Evolutionary conservation across 345 rosid species (phyloP), one percentile per base, ranked within the genome.

Genomic region (Heritiera fomes): DNA sequence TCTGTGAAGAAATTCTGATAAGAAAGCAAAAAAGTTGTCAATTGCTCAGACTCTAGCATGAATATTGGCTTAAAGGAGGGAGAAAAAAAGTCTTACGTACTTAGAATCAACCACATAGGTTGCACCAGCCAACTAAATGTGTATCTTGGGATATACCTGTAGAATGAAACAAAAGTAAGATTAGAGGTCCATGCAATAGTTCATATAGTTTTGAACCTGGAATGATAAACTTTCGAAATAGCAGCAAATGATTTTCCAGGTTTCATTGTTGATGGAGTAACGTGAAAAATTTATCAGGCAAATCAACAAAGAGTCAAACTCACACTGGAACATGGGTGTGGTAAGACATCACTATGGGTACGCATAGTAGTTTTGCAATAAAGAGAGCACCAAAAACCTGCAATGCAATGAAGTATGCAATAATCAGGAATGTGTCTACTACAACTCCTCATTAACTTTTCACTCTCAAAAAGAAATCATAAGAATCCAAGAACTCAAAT

Each of bases 261-360:
- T 53, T 53, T 58, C 20, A 32, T 52, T 30, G 17, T 32, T 50
- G 9, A 32, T 32, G 56, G 75, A 71, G 17, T 53, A 38, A 58
- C 23, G 52, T 52, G 62, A 47, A 46, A 34, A 61, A 72, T 71
- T 50, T 32, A 52, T 71, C 45, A 17, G 75, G 63, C 11, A 38
- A 64, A 66, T 13, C 41, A 71, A 75, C 34, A 77, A 53, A 76
- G 56, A 73, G 61, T 61, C 30, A 65, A 81, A 87, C 99, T 91
- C 86, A 96, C 99, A 96, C 98, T 53, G 99, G 99, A 71, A 96
- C 99, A 75, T 96, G 99, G 76, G 98, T 96, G 86, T 96, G 99
- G 81, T 96, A 94, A 46, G 99, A 96, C 99, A 96, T 94, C 77
- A 96, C 98, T 38, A 96, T 90, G 58, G 99, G 99, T n/a, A 96